Base-by-base conservation (phyloP, 164 flowering plant species). In the Chloranthus sessilifolius region DNA sequence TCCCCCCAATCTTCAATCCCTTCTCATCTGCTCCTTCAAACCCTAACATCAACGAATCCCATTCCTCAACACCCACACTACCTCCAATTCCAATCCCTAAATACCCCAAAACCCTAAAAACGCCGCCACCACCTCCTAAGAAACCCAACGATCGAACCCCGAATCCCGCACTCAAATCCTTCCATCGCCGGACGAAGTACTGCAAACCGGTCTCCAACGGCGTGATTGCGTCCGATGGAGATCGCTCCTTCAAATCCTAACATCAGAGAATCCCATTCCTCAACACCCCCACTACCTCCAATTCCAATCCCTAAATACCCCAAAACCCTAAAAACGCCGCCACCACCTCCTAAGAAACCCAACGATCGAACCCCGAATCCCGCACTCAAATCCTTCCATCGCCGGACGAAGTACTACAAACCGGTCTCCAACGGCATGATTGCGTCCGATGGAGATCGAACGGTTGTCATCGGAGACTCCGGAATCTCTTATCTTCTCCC, bases 401-500 rank as follows among this genome's bases (percentile, higher is more conserved):
- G 68, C 39, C 66, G 66, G 8, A 54, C 90, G 50, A 74, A 74
- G 36, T 88, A 85, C 82, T 74, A 69, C 75, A 77, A 77, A 55
- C 98, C 92, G 19, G 76, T 91, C 59, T 62, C 68, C 6, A 68
- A 67, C 0, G 92, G 83, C 1, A 74, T 80, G 24, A 55, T 82
- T 17, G 35, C 80, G 1, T 47, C 74, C 3, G 81, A 66, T 17
- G 14, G 31, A 3, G 47, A 12, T 43, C 90, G 96, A 11, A 43
- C 83, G 39, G 78, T 88, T 35, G 39, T 81, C 21, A 53, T 86
- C 19, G 92, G 89, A 17, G 79, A 83, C 2, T 75, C 85, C 30
- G 97, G 97, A 38, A 74, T 89, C 0, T 83, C 92, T 8, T 89
- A 85, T 30, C 83, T 65, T 19, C 79, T 85, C 51, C 90, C 95